These are phyloP conservation scores for Metschnikowia drakensbergensis DNA, from an alignment of 805 yeast genomes.

Conservation along the genomic window DNA sequence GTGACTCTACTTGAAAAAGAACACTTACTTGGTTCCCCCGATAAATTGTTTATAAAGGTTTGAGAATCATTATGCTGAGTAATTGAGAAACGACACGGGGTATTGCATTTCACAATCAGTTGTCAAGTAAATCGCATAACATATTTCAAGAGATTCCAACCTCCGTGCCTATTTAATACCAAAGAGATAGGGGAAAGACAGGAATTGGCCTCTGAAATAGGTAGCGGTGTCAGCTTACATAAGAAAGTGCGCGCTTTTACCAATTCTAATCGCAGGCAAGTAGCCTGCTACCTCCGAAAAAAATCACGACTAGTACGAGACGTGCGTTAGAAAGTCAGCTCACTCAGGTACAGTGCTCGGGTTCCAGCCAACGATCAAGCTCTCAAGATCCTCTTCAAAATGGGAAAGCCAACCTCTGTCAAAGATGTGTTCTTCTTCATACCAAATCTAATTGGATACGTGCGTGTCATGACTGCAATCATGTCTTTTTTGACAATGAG, in stretches of 20 bases:
- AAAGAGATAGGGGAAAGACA: background rate
- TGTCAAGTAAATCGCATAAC: background rate
- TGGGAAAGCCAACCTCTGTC: background rate
- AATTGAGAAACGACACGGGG: background rate
- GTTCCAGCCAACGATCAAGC: background rate
- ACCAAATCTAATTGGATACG: slow-evolving; percentile 89
- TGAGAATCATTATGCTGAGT: background rate
- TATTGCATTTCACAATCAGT: background rate
- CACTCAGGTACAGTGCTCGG: background rate
- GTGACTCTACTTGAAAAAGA: background rate
- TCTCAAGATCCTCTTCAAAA: background rate
- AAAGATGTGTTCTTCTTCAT: slow-evolving; percentile 68
- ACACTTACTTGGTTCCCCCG: slow-evolving; percentile 29
- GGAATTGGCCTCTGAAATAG: background rate
- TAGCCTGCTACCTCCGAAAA: background rate
- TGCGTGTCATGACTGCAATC: slow-evolving; percentile 77
- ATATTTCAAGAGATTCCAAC: background rate
- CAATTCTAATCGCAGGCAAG: slow-evolving; percentile 1
- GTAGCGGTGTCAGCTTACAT: slow-evolving; percentile 1
- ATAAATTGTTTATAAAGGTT: slow-evolving; percentile 14
- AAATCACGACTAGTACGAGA: background rate
- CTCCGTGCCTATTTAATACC: too few species aligned
- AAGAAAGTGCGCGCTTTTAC: slow-evolving; percentile 5
- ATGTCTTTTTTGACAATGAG: slow-evolving; percentile 80
- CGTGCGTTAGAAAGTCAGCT: slow-evolving; percentile 1